Percentiles rank a stretch among this genome's conserved stretches.
These are phyloP conservation scores for Hirschioporus abietinus DNA, from an alignment of 768 basidiomycete species.

Conservation along the genomic window DNA sequence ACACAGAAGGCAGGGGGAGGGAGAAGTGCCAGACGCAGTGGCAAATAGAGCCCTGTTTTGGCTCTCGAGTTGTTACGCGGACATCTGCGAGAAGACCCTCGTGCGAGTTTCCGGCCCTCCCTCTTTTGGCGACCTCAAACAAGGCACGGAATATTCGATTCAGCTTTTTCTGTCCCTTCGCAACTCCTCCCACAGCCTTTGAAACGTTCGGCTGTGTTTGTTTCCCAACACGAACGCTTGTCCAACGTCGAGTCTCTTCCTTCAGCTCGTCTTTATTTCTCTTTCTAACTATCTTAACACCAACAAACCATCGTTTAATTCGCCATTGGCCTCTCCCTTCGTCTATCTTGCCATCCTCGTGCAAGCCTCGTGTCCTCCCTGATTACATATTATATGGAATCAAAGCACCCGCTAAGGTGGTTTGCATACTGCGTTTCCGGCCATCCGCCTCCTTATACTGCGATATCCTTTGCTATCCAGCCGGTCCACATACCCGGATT, in stretches of 20 bases:
- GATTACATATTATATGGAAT: background rate
- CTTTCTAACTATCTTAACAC: background rate
- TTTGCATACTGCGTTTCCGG: background rate
- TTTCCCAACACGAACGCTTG: no score
- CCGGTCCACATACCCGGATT: background rate
- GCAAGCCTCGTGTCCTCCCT: background rate
- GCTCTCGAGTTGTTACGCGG: background rate
- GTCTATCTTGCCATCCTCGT: background rate
- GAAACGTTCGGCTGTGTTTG: background rate
- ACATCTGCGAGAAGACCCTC: background rate
- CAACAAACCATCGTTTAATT: background rate
- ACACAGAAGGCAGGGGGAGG: constrained; percentile 11
- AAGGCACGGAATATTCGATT: background rate
- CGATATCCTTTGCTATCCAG: background rate
- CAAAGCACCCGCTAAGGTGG: background rate
- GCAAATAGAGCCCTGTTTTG: background rate
- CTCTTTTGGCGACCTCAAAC: background rate
- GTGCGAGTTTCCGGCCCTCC: background rate
- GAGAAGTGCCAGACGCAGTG: constrained; percentile 8
- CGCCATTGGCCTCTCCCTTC: background rate
- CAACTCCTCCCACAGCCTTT: background rate
- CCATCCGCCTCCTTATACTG: background rate
- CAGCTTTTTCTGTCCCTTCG: background rate
- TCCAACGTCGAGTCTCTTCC: no score
- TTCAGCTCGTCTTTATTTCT: background rate